A percentile compares a stretch with the other conserved stretches of the same genome.
These are phyloP conservation scores for Pistacia atlantica DNA, from an alignment of 345 rosid species.

Conservation along the genomic window DNA sequence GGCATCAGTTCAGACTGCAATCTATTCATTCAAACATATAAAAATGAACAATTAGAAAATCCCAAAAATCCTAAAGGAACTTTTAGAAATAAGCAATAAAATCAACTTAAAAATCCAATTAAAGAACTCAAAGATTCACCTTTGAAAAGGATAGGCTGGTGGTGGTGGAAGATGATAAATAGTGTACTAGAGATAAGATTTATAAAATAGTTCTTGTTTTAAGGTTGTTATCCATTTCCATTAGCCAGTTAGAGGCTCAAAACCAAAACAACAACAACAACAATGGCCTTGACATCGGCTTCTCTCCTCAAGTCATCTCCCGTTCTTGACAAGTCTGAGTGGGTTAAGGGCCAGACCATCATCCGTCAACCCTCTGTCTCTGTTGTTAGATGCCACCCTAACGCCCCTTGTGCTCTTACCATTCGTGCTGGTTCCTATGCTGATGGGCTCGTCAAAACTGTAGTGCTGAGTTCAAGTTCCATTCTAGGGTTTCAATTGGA, in stretches of 20 bases:
- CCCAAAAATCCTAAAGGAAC: too few species aligned
- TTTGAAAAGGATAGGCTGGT: too few species aligned
- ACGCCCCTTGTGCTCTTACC: constrained; percentile 47
- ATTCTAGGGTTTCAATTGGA: too few species aligned
- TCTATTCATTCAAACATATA: too few species aligned
- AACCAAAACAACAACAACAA: constrained; percentile 9
- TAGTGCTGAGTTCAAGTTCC: constrained; percentile 34
- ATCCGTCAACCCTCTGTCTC: constrained; percentile 61
- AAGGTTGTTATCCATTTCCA: constrained; percentile 9
- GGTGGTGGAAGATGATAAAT: not conserved
- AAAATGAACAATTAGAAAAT: too few species aligned
- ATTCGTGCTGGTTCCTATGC: constrained; percentile 83
- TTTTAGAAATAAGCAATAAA: too few species aligned
- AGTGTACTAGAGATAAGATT: constrained; percentile 44
- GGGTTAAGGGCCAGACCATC: constrained; percentile 66
- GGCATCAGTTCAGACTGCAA: too few species aligned
- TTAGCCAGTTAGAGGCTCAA: constrained; percentile 21
- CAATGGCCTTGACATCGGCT: constrained; percentile 83
- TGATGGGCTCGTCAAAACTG: constrained; percentile 95
- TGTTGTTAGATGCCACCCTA: constrained; percentile 44
- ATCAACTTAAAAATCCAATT: too few species aligned
- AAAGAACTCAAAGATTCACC: too few species aligned
- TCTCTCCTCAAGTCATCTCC: constrained; percentile 78
- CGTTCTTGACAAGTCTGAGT: constrained; percentile 80
- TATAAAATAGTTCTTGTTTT: not conserved